Evolutionary conservation across 768 basidiomycete genomes (phyloP).

Genomic region (Pleurotus cornucopiae): DNA sequence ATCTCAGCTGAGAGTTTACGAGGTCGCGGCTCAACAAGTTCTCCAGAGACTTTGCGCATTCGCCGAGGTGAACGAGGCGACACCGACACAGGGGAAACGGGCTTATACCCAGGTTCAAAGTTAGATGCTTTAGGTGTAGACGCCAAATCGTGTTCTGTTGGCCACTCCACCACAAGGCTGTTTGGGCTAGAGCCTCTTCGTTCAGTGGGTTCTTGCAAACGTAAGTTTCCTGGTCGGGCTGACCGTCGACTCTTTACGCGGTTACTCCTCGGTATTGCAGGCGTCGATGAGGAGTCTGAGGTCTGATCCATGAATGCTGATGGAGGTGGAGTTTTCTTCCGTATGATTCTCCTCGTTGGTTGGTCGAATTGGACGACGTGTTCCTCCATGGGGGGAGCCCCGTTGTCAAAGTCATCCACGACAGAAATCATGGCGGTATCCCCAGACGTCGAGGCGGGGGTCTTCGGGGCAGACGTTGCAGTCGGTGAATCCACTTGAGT

Average conservation of each 20-base stretch:
- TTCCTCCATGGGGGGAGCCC: neutral
- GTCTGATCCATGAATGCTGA: slow-evolving; percentile 29
- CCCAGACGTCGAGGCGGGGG: slow-evolving; percentile 26
- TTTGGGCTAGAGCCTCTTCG: slow-evolving; percentile 40
- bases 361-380: slow-evolving; percentile 15
- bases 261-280: slow-evolving; percentile 31
- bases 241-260: slow-evolving; percentile 52
- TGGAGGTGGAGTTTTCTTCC: slow-evolving; percentile 35
- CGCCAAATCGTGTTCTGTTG: slow-evolving; percentile 43
- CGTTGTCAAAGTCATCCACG: slow-evolving; percentile 13
- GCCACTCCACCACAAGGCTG: slow-evolving; percentile 49
- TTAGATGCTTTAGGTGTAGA: slow-evolving; percentile 54
- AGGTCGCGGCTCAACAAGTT: slow-evolving; percentile 21
- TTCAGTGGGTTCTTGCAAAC: slow-evolving; percentile 35
- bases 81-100: slow-evolving; percentile 22
- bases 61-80: slow-evolving; percentile 26
- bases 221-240: slow-evolving; percentile 43
- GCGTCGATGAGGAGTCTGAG: slow-evolving; percentile 45
- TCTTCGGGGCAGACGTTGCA: slow-evolving; percentile 22
- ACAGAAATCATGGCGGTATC: neutral
- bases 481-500: slow-evolving; percentile 4
- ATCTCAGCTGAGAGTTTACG: slow-evolving; percentile 30
- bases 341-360: slow-evolving; percentile 23
- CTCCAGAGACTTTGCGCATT: slow-evolving; percentile 37
- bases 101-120: slow-evolving; percentile 36